Evolutionary conservation across 2,329 filamentous ascomycete genomes (phyloP).

Genomic region (Didymella exigua): DNA sequence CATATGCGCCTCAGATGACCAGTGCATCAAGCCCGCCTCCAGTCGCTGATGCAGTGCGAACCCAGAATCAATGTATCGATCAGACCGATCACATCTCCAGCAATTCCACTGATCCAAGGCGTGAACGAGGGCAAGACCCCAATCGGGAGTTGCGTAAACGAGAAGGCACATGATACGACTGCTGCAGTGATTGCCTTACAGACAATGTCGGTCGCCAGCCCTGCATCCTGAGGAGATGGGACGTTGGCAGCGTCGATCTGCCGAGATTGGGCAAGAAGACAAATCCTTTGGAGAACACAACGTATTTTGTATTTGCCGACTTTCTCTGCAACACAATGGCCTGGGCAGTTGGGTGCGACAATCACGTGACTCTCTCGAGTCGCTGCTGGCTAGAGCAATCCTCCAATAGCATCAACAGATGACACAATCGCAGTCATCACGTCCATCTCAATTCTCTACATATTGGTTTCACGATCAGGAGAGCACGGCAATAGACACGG

Average conservation of each 20-base stretch:
- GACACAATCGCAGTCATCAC: neutral
- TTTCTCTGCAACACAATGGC: neutral
- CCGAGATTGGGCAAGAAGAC: neutral
- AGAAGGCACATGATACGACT: neutral
- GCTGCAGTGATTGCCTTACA: too few relatives aligned
- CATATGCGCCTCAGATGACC: conserved; percentile 2
- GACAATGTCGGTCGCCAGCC: too few relatives aligned
- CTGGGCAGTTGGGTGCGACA: neutral
- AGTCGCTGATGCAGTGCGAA: neutral
- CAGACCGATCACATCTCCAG: neutral
- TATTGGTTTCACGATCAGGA: neutral
- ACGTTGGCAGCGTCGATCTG: neutral
- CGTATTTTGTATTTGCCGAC: neutral
- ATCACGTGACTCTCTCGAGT: neutral
- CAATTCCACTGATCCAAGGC: neutral
- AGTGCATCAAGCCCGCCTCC: conserved; percentile 8
- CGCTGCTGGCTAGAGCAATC: neutral
- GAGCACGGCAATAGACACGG: neutral
- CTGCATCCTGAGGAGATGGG: neutral
- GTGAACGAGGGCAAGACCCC: neutral
- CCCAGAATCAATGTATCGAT: neutral
- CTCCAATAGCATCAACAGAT: neutral
- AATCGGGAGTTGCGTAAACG: neutral
- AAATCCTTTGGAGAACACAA: neutral
- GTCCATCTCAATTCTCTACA: neutral